A percentile compares a stretch with the other conserved stretches of the same genome.
Evolutionary conservation across 1,139 yeast genomes (phyloP).

Genomic region (Debaryomyces nepalensis): DNA sequence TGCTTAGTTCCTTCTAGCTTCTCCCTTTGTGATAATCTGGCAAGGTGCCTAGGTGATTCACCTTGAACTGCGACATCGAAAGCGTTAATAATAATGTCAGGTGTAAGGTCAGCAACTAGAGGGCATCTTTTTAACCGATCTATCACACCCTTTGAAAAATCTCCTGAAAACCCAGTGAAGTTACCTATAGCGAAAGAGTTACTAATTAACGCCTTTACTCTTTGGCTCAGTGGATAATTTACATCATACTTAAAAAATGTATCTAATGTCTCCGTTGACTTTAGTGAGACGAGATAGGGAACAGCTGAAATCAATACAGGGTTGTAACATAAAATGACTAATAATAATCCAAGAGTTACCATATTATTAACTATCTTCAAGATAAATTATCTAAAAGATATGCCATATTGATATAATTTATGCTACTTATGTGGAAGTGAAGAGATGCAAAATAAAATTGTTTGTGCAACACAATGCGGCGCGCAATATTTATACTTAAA

Average conservation of each 20-base stretch:
- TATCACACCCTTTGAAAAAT: constrained; percentile 53
- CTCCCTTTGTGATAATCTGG: constrained; percentile 59
- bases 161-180: constrained; percentile 67
- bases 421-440: constrained; percentile 12
- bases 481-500: constrained; percentile 2
- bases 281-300: constrained; percentile 33
- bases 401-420: too few species aligned
- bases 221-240: constrained; percentile 33
- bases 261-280: constrained; percentile 37
- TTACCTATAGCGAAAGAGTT: constrained; percentile 60
- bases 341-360: too few species aligned
- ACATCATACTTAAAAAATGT: constrained; percentile 44
- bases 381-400: too few species aligned
- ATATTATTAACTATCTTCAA: too few species aligned
- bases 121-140: constrained; percentile 53
- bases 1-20: constrained; percentile 28
- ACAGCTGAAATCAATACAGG: constrained; percentile 10
- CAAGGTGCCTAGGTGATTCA: constrained; percentile 71
- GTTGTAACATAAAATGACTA: constrained; percentile 1
- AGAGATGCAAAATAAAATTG: constrained; percentile 12
- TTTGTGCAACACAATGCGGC: constrained; percentile 9
- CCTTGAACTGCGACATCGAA: constrained; percentile 38
- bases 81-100: constrained; percentile 58
- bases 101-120: constrained; percentile 60
- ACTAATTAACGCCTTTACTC: constrained; percentile 50